phyloP scores from a whole-genome alignment of 139 green algal species.

The Monoraphidium neglectum region DNA sequence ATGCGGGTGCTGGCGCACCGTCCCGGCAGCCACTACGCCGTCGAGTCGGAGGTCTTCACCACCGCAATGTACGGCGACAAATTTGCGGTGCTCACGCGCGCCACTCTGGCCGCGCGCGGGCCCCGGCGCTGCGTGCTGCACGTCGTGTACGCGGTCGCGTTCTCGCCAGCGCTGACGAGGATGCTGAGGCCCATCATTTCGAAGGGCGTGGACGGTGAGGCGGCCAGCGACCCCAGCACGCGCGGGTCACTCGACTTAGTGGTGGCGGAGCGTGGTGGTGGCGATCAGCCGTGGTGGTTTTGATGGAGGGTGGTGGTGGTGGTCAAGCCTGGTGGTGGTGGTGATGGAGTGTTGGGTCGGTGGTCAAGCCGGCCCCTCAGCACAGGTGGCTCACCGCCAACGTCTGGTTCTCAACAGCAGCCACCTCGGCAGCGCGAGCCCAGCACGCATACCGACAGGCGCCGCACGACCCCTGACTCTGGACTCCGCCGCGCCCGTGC shows the following conservation, averaged over 20 bases:
- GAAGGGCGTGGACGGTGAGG: conserved; percentile 31
- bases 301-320: not conserved
- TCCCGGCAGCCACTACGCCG: conserved; percentile 24
- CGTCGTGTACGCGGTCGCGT: conserved; percentile 12
- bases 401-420: too few relatives aligned
- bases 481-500: too few relatives aligned
- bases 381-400: too few relatives aligned
- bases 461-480: too few relatives aligned
- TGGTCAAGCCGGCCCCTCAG: not conserved
- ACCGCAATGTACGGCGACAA: conserved; percentile 32
- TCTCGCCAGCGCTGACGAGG: conserved; percentile 15
- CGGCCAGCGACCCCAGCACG: too few relatives aligned
- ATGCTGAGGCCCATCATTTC: conserved; percentile 22
- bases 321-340: not conserved
- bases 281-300: not conserved
- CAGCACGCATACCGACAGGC: too few relatives aligned
- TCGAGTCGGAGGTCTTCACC: conserved; percentile 25
- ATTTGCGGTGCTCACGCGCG: conserved; percentile 15
- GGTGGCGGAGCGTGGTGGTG: not conserved
- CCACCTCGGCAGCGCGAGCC: too few relatives aligned
- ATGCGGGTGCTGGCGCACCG: conserved; percentile 4
- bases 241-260: too few relatives aligned
- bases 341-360: not conserved
- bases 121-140: not conserved
- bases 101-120: not conserved